These are phyloP conservation scores for Arabidopsis thaliana DNA, from an alignment of 345 rosid genomes.

Conservation along the genomic window TAIR10.1 NC_003076.8:23579501-23580000, in stretches of 20 bases:
- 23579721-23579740: conserved; percentile 11
- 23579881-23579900: conserved; percentile 25
- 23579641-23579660: conserved; percentile 39
- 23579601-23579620: conserved; percentile 38
- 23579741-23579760: conserved; percentile 33
- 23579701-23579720: conserved; percentile 33
- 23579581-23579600: conserved; percentile 54
- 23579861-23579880: conserved; percentile 37
- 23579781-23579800: conserved; percentile 23
- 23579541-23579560: conserved; percentile 74
- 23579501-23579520: conserved; percentile 72
- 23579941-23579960: conserved; percentile 44
- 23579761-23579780: conserved; percentile 30
- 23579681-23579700: conserved; percentile 36
- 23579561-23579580: conserved; percentile 55
- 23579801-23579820: conserved; percentile 16
- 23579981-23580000: conserved; percentile 36
- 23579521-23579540: conserved; percentile 77
- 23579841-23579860: conserved; percentile 31
- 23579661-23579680: conserved; percentile 37
- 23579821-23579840: conserved; percentile 40
- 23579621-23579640: conserved; percentile 41
- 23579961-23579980: conserved; percentile 38
- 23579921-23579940: conserved; percentile 32
- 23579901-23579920: conserved; percentile 37